These are phyloP conservation scores for Anthracocystis setariae DNA, from an alignment of 1,284 basidiomycete genomes.

Conservation along the genomic window DNA sequence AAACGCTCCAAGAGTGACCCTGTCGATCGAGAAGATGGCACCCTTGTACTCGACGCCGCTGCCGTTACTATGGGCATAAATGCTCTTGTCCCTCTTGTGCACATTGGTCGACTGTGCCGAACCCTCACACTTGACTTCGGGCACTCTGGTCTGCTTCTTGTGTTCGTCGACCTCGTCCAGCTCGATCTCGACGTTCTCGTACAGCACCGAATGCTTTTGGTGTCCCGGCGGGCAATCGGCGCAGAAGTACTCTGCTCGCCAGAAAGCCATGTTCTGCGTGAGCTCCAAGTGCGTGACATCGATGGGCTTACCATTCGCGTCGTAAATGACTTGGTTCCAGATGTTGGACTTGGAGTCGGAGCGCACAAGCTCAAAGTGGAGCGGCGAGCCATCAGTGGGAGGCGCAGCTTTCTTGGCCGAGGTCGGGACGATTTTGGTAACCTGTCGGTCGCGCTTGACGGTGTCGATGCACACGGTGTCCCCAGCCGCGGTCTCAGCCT, in stretches of 20 bases:
- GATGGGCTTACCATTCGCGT: slow-evolving; percentile 14
- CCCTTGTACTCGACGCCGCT: slow-evolving; percentile 22
- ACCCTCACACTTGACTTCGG: slow-evolving; percentile 23
- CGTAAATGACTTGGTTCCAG: slow-evolving; percentile 47
- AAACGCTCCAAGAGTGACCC: slow-evolving; percentile 18
- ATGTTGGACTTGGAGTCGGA: slow-evolving; percentile 8
- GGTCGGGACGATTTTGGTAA: slow-evolving; percentile 41
- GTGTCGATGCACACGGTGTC: slow-evolving; percentile 36
- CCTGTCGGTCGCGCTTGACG: slow-evolving; percentile 29
- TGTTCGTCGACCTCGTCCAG: slow-evolving; percentile 15
- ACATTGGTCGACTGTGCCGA: slow-evolving; percentile 17
- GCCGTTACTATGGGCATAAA: slow-evolving; percentile 17
- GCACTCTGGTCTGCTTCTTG: not conserved
- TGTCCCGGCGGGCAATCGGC: slow-evolving; percentile 20
- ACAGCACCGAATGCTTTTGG: slow-evolving; percentile 23
- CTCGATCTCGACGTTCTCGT: slow-evolving; percentile 45
- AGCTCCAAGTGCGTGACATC: slow-evolving; percentile 25
- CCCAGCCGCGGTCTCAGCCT: not conserved
- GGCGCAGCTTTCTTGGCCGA: slow-evolving; percentile 4
- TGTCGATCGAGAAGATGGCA: slow-evolving; percentile 24
- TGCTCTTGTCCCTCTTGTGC: slow-evolving; percentile 24
- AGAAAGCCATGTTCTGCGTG: slow-evolving; percentile 26
- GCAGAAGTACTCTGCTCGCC: slow-evolving; percentile 40
- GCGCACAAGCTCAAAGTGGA: slow-evolving; percentile 37
- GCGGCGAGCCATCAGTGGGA: not conserved